A percentile compares a stretch with the other conserved stretches of the same genome.
Conservation (phyloP, 768 basidiomycete species). For the Epithele typhae region DNA sequence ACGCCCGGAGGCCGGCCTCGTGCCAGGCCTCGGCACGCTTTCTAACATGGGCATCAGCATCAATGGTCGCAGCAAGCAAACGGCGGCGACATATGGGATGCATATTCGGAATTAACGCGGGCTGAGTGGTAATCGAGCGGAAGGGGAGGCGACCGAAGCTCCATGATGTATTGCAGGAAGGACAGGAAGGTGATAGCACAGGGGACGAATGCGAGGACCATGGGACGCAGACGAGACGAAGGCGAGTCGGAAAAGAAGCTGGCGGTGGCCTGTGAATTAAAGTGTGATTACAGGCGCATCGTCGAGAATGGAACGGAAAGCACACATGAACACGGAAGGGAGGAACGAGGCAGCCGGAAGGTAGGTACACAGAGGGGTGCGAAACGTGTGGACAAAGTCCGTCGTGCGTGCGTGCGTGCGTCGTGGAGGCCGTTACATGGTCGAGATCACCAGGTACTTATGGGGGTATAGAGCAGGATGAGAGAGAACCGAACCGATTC, state of each 20-base stretch:
- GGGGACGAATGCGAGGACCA: constrained; percentile 5
- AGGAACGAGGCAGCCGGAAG: constrained; percentile 12
- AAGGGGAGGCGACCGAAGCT: too few species aligned
- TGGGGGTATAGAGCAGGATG: constrained; percentile 29
- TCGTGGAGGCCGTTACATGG: constrained; percentile 28
- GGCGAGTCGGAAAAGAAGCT: constrained; percentile 6
- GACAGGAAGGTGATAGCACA: constrained; percentile 12
- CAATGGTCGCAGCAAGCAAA: too few species aligned
- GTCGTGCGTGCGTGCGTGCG: constrained; percentile 29
- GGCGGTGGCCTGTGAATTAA: constrained; percentile 23
- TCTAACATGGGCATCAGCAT: too few species aligned
- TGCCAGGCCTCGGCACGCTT: not conserved
- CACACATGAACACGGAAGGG: constrained; percentile 10
- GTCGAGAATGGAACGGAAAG: constrained; percentile 20
- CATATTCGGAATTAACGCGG: too few species aligned
- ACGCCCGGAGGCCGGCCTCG: too few species aligned
- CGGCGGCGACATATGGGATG: too few species aligned
- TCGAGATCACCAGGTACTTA: constrained; percentile 21
- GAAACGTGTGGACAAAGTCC: constrained; percentile 27
- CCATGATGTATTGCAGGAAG: constrained; percentile 10
- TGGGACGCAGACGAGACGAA: constrained; percentile 7
- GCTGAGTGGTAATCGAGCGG: too few species aligned
- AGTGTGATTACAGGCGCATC: constrained; percentile 26
- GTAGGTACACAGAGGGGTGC: constrained; percentile 5
- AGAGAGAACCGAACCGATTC: constrained; percentile 21